phyloP scores from a whole-genome alignment of 192 early-diverging fungal genomes.

The Umbelopsis vinacea region DNA sequence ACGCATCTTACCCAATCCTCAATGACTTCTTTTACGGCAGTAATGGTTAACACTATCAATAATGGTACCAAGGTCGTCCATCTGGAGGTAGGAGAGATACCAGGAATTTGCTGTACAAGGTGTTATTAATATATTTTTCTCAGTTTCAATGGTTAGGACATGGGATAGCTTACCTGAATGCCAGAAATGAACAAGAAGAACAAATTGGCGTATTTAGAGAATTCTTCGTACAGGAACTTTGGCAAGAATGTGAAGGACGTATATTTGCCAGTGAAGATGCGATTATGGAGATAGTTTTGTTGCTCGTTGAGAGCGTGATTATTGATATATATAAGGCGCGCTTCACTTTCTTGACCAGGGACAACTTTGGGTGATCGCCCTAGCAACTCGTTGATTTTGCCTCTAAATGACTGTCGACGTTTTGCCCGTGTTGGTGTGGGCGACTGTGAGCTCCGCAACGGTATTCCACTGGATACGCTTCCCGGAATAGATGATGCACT shows the following conservation, averaged over 20 bases:
- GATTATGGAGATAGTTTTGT: constrained; percentile 85
- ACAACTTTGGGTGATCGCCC: neutral
- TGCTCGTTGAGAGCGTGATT: constrained; percentile 75
- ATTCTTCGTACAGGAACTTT: constrained; percentile 96
- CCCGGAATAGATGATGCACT: neutral
- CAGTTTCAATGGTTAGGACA: neutral
- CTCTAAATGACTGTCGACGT: constrained; percentile 1
- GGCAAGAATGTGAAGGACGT: constrained; percentile 90
- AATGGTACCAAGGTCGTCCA: constrained; percentile 83
- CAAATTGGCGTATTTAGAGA: constrained; percentile 97
- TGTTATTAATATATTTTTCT: neutral
- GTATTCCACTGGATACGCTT: neutral
- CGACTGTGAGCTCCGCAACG: neutral
- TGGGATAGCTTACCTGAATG: constrained; percentile 70
- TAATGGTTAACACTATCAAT: constrained; percentile 78
- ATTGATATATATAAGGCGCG: constrained; percentile 87
- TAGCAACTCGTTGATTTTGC: constrained; percentile 2
- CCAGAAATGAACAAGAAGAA: constrained; percentile 97
- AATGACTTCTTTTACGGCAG: constrained; percentile 88
- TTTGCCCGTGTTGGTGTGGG: neutral
- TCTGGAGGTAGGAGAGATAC: constrained; percentile 91
- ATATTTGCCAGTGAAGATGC: constrained; percentile 97
- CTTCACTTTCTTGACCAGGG: constrained; percentile 19
- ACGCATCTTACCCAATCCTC: constrained; percentile 69
- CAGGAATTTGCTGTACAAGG: constrained; percentile 81